phyloP scores from a whole-genome alignment of 768 basidiomycete genomes.

The Lentinus brumalis region DNA sequence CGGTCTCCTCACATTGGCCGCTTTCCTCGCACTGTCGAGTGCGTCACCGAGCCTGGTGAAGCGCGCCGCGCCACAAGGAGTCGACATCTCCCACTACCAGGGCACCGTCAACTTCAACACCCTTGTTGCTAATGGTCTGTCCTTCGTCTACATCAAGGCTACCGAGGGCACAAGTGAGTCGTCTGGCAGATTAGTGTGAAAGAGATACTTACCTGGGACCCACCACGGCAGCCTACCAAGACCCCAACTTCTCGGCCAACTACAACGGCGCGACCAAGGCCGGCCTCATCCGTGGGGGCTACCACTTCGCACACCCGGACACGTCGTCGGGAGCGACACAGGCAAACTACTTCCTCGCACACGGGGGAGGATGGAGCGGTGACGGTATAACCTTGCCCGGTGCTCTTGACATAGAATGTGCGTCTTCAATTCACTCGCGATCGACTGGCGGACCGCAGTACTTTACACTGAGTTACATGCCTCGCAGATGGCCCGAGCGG shows the following conservation, averaged over 20 bases:
- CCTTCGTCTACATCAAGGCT: conserved; percentile 67
- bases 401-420: conserved; percentile 65
- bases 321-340: conserved; percentile 56
- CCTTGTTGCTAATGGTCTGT: conserved; percentile 51
- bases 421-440: conserved; percentile 11
- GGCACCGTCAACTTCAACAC: conserved; percentile 51
- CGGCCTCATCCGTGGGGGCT: conserved; percentile 58
- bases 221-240: conserved; percentile 35
- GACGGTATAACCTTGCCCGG: conserved; percentile 67
- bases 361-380: conserved; percentile 61
- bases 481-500: conserved; percentile 52
- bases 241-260: conserved; percentile 48
- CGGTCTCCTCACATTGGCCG: too few species aligned
- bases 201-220: background rate
- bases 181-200: background rate
- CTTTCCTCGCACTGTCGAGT: background rate
- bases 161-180: conserved; percentile 59
- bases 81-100: conserved; percentile 59
- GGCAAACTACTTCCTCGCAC: conserved; percentile 56
- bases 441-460: too few species aligned
- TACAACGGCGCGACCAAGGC: conserved; percentile 58
- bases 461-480: background rate
- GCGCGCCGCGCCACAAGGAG: conserved; percentile 47
- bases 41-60: conserved; percentile 13
- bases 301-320: conserved; percentile 64